These are phyloP conservation scores for Zasmidium angulare DNA, from an alignment of 2,329 filamentous ascomycete genomes.

Conservation along the genomic window DNA sequence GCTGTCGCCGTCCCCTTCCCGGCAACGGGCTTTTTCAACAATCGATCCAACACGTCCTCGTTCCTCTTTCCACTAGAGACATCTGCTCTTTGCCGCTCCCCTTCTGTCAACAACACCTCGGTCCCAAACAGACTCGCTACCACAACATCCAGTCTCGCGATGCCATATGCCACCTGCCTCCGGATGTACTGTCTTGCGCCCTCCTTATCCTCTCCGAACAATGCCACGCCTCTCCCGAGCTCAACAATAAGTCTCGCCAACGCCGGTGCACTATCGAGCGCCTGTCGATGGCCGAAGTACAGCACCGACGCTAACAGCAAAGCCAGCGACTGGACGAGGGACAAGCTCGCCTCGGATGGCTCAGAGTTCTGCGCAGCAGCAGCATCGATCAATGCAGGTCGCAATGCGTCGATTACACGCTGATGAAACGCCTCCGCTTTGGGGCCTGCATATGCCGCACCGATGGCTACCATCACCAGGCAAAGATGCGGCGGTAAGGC, in stretches of 20 bases:
- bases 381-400: neutral
- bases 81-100: too few species aligned
- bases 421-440: neutral
- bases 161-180: conserved; percentile 1
- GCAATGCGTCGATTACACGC: neutral
- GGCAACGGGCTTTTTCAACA: neutral
- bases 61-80: neutral
- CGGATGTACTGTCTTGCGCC: too few species aligned
- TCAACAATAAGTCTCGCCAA: neutral
- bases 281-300: neutral
- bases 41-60: neutral
- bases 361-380: neutral
- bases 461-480: conserved; percentile 5
- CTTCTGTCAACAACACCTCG: neutral
- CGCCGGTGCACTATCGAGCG: neutral
- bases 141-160: conserved; percentile 4
- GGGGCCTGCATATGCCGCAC: conserved; percentile 1
- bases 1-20: neutral
- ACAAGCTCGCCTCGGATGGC: neutral
- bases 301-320: neutral
- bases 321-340: neutral
- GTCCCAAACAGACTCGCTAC: neutral
- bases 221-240: neutral
- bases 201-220: neutral
- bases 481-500: neutral